These are phyloP conservation scores for Arthrobotrys megalospora DNA, from an alignment of 2,329 filamentous ascomycete species.

Conservation along the genomic window DNA sequence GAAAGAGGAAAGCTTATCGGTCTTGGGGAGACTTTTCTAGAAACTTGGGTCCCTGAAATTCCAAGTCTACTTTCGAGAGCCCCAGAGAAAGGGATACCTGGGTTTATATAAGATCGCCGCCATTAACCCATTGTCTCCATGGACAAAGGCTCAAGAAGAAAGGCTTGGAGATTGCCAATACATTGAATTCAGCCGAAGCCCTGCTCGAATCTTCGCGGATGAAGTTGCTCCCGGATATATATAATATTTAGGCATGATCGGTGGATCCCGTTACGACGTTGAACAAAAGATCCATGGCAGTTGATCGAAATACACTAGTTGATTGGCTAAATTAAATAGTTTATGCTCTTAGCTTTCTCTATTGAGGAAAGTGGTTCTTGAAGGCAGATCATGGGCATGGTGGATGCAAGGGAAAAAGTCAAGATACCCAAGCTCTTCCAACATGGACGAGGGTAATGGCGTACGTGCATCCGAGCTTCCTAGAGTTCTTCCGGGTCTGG, in stretches of 20 bases:
- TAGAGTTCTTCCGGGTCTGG: conserved; percentile 53
- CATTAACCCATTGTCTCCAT: conserved; percentile 19
- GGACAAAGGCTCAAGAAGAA: neutral
- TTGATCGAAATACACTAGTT: neutral
- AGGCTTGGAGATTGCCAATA: conserved; percentile 4
- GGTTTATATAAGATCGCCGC: conserved; percentile 48
- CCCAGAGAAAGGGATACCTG: conserved; percentile 20
- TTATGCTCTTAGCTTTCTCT: neutral
- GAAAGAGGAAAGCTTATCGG: conserved; percentile 12
- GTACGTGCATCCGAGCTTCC: conserved; percentile 43
- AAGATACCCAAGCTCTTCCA: conserved; percentile 21
- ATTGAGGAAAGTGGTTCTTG: conserved; percentile 10
- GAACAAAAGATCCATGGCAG: neutral
- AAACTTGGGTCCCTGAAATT: conserved; percentile 32
- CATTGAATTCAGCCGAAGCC: conserved; percentile 47
- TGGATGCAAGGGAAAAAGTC: conserved; percentile 16
- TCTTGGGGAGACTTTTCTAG: conserved; percentile 29
- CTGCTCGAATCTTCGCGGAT: conserved; percentile 19
- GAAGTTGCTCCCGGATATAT: conserved; percentile 42
- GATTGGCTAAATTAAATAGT: conserved; percentile 36
- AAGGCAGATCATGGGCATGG: conserved; percentile 3
- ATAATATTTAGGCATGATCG: conserved; percentile 55
- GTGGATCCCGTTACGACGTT: conserved; percentile 8
- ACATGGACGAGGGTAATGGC: conserved; percentile 46
- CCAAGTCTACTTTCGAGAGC: neutral